Base-by-base conservation (phyloP, 2,329 filamentous ascomycete species). In the Blastomyces silverae region DNA sequence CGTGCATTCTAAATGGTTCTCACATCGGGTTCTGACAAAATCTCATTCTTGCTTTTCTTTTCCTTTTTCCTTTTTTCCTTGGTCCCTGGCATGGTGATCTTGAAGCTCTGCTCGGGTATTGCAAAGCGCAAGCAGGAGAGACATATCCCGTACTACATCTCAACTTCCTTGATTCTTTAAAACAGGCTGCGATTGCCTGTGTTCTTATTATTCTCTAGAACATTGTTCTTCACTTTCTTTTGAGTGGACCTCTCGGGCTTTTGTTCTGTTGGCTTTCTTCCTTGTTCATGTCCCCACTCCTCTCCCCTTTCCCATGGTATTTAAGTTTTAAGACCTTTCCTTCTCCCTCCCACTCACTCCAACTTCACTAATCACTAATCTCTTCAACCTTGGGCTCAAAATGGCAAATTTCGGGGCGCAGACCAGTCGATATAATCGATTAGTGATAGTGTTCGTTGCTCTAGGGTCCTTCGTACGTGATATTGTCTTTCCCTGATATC, bases 371-470 rank as follows among this genome's bases (percentile, higher is more conserved):
- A 25, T 22, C 42, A 5, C 42, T 31, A 31, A 31, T n/a, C 22
- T 15, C 39, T 52, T 64, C 42, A 31, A 28, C 22, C 53, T 55
- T 34, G 28, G 56, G 52, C 50, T 56, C 37, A 73, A 20, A 3
- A 67, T 75, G 73, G 71, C 69, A 37, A 72, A 67, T 34, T 74
- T 74, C 63, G 73, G 73, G 65, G 71, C 73, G 64, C 78, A 74
- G 65, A 77, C 75, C 61, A 77, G 74, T 68, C 66, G 65, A 59
- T 78, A 77, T 65, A 78, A 77, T 61, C 70, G 73, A 67, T 71
- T 77, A 65, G 75, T 78, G n/a, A 74, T 73, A 3, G 66, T 76
- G 44, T 76, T 76, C 50, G 76, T 76, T 50, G 75, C 76, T 17
- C 72, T 78, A 64, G 76, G 76, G 22, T 78, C 76, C 11, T 68